phyloP scores from a whole-genome alignment of 163 green algal species.

The Scenedesmus sp. region DNA sequence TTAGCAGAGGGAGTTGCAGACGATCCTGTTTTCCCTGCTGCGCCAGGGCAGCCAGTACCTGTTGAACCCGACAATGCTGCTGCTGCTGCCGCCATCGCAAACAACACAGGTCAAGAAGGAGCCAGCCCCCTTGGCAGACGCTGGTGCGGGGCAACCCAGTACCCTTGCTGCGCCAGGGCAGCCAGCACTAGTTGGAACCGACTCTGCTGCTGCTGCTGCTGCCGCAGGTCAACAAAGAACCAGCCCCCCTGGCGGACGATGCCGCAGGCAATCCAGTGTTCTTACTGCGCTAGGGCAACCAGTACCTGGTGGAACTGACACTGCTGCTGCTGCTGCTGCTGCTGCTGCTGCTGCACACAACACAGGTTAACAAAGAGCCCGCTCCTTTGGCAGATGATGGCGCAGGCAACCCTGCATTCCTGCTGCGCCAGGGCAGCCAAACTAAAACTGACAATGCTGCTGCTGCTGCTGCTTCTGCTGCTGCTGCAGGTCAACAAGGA shows the following conservation, averaged over 20 bases:
- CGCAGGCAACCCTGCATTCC: background rate
- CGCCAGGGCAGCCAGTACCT: background rate
- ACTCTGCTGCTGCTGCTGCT: too few species aligned
- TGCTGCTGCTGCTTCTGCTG: background rate
- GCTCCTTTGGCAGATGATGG: slow-evolving; percentile 10
- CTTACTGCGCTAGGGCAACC: background rate
- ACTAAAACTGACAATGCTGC: too few species aligned
- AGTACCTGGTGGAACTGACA: background rate
- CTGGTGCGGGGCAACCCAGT: background rate
- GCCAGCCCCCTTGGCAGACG: slow-evolving; percentile 3
- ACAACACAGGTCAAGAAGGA: background rate
- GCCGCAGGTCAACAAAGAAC: background rate
- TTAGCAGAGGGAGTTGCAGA: background rate
- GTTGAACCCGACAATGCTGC: background rate
- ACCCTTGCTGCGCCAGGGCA: background rate
- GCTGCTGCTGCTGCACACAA: background rate
- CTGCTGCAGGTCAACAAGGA: background rate
- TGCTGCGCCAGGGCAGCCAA: background rate
- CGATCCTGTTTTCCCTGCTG: background rate
- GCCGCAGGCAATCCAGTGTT: slow-evolving; percentile 1
- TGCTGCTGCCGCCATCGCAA: background rate
- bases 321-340: background rate
- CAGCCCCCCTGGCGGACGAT: slow-evolving; percentile 5
- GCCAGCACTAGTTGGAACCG: background rate
- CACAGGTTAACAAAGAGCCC: slow-evolving; percentile 1